Conservation (phyloP, 768 basidiomycete species). For the Rhodotorula kratochvilovae region DNA sequence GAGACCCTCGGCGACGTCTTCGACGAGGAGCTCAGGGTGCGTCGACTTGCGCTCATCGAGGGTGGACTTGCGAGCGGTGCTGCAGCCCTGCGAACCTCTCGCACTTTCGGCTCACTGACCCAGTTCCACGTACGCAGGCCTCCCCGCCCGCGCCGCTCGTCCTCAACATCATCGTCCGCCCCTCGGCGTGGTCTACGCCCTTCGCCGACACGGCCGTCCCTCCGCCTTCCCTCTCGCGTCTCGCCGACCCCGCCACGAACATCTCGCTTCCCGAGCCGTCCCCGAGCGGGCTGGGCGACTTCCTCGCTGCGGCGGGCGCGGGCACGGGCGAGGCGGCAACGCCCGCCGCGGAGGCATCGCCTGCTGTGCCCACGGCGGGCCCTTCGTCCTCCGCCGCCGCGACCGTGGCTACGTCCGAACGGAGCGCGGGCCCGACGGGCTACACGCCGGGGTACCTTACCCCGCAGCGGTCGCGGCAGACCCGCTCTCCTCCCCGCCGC, state of each 20-base stretch:
- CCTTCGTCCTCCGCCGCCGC: neutral
- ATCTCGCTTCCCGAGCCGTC: neutral
- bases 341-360: too few relatives aligned
- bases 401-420: neutral
- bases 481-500: neutral
- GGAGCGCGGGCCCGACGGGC: neutral
- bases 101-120: too few relatives aligned
- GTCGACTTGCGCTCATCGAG: neutral
- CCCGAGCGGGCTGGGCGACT: too few relatives aligned
- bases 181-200: conserved; percentile 20
- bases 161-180: conserved; percentile 24
- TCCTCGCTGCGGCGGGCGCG: too few relatives aligned
- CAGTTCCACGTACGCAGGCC: neutral
- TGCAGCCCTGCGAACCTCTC: too few relatives aligned
- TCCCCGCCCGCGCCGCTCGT: neutral
- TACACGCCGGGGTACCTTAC: neutral
- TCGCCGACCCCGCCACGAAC: too few relatives aligned
- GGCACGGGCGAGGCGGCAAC: too few relatives aligned
- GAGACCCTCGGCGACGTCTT: neutral
- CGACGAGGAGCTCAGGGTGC: neutral
- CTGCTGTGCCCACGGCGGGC: neutral
- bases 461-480: neutral
- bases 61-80: too few relatives aligned
- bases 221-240: neutral
- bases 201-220: neutral